A percentile compares a stretch with the other conserved stretches of the same genome.
These are phyloP conservation scores for Scutellaria barbata DNA, from an alignment of 257 asterid species.

Conservation along the genomic window DNA sequence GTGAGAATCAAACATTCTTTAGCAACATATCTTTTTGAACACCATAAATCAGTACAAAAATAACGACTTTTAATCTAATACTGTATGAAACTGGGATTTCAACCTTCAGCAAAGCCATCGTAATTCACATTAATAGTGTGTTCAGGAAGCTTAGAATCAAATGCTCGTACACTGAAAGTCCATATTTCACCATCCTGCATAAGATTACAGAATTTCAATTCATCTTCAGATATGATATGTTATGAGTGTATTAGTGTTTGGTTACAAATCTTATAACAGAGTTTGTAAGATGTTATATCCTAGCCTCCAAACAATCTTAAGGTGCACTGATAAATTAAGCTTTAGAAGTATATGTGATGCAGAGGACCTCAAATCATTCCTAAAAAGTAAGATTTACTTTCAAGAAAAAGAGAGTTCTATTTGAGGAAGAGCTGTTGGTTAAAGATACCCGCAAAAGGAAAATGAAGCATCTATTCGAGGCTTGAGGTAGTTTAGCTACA, in stretches of 20 bases:
- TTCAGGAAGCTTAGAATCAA: constrained; percentile 76
- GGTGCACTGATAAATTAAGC: constrained; percentile 17
- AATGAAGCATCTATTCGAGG: not conserved
- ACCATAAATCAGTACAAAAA: constrained; percentile 24
- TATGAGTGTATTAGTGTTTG: too few species aligned
- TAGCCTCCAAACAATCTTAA: not conserved
- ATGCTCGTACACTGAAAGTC: constrained; percentile 95
- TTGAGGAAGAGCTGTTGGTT: not conserved
- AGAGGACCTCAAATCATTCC: not conserved
- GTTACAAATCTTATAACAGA: too few species aligned
- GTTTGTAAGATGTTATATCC: too few species aligned
- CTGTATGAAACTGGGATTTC: constrained; percentile 26
- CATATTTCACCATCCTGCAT: constrained; percentile 95
- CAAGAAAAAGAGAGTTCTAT: not conserved
- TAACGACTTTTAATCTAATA: not conserved
- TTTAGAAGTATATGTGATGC: not conserved
- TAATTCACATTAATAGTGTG: constrained; percentile 82
- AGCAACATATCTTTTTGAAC: constrained; percentile 17
- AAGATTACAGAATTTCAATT: constrained; percentile 32
- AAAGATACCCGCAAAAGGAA: not conserved
- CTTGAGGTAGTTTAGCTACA: not conserved
- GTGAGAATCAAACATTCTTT: constrained; percentile 10
- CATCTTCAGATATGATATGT: constrained; percentile 15
- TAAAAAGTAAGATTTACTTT: not conserved
- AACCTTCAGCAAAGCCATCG: constrained; percentile 98